A percentile compares a stretch with the other conserved stretches of the same genome.
Evolutionary conservation across 495 filamentous ascomycete species (phyloP).

Genomic region (Hapsidospora chrysogenum): DNA sequence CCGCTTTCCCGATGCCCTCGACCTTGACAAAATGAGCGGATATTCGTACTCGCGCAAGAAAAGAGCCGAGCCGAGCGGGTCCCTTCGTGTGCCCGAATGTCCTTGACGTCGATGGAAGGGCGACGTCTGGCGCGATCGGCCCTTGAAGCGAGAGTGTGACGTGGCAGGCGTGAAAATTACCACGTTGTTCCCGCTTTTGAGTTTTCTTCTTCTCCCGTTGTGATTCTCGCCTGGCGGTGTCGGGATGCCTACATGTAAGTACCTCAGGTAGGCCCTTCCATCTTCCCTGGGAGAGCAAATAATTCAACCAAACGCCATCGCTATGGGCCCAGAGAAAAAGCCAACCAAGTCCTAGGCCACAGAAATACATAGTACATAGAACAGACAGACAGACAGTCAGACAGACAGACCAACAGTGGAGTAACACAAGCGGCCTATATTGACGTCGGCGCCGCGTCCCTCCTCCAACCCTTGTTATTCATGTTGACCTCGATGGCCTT

Average conservation of each 20-base stretch:
- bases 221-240: too few species aligned
- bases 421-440: slow-evolving; percentile 13
- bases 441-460: slow-evolving; percentile 38
- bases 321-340: neutral
- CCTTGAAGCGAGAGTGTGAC: too few species aligned
- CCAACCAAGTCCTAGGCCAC: neutral
- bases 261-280: neutral
- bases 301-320: neutral
- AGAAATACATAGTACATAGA: neutral
- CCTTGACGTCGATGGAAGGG: too few species aligned
- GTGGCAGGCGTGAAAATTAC: too few species aligned
- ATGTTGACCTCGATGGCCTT: slow-evolving; percentile 76
- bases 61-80: too few species aligned
- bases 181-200: too few species aligned
- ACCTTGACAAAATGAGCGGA: too few species aligned
- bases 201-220: too few species aligned
- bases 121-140: too few species aligned
- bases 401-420: neutral
- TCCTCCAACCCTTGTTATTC: slow-evolving; percentile 68
- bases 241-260: neutral
- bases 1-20: too few species aligned
- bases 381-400: neutral
- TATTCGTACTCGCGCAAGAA: too few species aligned
- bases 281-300: neutral
- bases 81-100: too few species aligned